phyloP scores from a whole-genome alignment of 176 grass and related monocot species.

The Aegilops bicornis region DNA sequence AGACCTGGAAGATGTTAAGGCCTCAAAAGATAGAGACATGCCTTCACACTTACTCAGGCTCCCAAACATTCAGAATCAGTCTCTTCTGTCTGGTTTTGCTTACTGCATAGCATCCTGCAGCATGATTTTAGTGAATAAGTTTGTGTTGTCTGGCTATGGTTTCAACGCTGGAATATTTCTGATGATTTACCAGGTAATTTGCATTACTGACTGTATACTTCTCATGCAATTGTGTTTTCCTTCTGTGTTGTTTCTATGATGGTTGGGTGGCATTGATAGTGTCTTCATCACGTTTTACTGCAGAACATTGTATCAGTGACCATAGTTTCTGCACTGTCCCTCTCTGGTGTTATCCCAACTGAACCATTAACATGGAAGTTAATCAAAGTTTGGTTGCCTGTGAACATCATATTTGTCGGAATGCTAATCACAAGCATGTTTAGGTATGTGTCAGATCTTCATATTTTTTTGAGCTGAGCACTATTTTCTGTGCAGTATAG shows the following conservation, averaged over 20 bases:
- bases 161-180: conserved; percentile 94
- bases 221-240: conserved; percentile 17
- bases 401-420: conserved; percentile 94
- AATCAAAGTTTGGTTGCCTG: conserved; percentile 90
- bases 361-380: conserved; percentile 89
- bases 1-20: conserved; percentile 83
- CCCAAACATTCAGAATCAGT: conserved; percentile 62
- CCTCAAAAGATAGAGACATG: conserved; percentile 63
- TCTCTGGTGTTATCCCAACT: conserved; percentile 62
- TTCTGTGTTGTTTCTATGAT: not conserved
- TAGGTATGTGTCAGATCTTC: conserved; percentile 53
- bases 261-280: not conserved
- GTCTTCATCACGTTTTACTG: conserved; percentile 42
- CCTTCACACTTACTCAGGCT: conserved; percentile 35
- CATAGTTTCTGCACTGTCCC: conserved; percentile 68
- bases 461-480: not conserved
- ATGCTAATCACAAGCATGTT: conserved; percentile 99
- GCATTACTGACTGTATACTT: conserved; percentile 15
- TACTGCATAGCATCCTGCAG: conserved; percentile 92
- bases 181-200: conserved; percentile 90
- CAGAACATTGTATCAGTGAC: conserved; percentile 88
- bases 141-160: conserved; percentile 77
- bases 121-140: conserved; percentile 98
- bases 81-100: conserved; percentile 80
- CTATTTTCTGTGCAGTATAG: not conserved